Evolutionary conservation across 257 asterid genomes (phyloP), one percentile per base, ranked within the genome.

Genomic region (Ehretia macrophylla): DNA sequence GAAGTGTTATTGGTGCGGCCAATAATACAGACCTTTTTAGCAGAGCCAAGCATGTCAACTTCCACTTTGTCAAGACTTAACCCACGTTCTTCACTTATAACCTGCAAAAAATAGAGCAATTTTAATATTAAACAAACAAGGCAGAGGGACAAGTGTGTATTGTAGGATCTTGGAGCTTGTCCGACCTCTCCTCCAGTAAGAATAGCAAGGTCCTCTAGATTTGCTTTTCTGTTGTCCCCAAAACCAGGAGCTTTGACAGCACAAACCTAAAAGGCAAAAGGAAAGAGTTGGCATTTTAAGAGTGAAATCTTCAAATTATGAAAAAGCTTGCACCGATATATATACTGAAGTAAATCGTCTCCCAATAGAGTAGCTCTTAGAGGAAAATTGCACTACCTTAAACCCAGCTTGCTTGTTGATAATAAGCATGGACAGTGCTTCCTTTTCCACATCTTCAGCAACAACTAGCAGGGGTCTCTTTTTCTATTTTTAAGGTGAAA

Each of bases 201-300:
- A 78, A 90, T 68, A 66, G 96, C 95, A 53, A 90, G 97, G 68
- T 90, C 97, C 75, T 85, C 95, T 68, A 90, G 58, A 74, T 66
- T 90, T 66, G 90, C 90, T 81, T 86, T 76, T 75, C 78, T 79
- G 74, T 71, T 87, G 58, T 90, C 97, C 72, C 97, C 97, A 85
- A 86, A 90, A 71, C 95, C 96, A 74, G 97, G 95, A 79, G 97
- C 85, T 83, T 90, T 87, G 72, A 90, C 84, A 63, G 95, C 97
- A 83, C 96, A 90, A 50, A 90, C 90, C 97, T 89, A 72, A 19
- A 77, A 66, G 23, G 20, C 5, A 51, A 63, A 67, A 40, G 12
- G 64, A 53, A 51, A 10, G 14, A 44, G 21, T 16, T 4, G 23
- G 48, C 10, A 14, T 46, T 40, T 23, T 39, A 66, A 22, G 46